Percentiles rank a stretch among this genome's conserved stretches.
Evolutionary conservation across 257 asterid species (phyloP).

Genomic region (Solanum chaucha): DNA sequence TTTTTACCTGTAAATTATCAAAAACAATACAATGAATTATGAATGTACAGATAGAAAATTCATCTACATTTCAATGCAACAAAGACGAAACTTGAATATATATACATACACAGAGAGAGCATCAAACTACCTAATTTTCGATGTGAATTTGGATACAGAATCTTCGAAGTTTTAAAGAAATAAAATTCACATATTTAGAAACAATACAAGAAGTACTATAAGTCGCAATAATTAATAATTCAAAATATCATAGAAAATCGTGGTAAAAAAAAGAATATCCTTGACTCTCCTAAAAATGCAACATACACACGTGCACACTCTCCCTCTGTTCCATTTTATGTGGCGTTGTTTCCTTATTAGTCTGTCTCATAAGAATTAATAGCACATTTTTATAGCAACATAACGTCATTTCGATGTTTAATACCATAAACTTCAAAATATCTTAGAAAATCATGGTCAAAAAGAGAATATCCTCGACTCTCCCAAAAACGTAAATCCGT

Average conservation of each 20-base stretch:
- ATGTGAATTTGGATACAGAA: neutral
- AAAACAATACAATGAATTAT: neutral
- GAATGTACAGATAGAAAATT: neutral
- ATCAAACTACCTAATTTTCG: neutral
- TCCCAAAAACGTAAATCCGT: neutral
- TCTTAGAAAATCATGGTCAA: neutral
- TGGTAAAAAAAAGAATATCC: neutral
- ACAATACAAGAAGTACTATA: neutral
- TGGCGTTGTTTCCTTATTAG: neutral
- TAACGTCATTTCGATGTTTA: neutral
- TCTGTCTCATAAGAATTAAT: neutral
- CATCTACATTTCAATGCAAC: neutral
- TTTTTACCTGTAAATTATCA: constrained; percentile 10
- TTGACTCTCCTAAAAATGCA: neutral
- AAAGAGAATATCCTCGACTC: neutral
- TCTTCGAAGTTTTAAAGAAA: neutral
- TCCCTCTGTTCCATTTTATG: neutral
- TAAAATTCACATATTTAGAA: neutral
- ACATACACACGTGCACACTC: neutral
- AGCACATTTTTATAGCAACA: neutral
- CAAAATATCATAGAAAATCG: neutral
- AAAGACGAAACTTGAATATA: neutral
- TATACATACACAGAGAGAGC: neutral
- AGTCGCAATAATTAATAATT: neutral
- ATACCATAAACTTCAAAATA: neutral